Base-by-base conservation (phyloP, 2,329 filamentous ascomycete species). In the Pseudogymnoascus verrucosus region DNA sequence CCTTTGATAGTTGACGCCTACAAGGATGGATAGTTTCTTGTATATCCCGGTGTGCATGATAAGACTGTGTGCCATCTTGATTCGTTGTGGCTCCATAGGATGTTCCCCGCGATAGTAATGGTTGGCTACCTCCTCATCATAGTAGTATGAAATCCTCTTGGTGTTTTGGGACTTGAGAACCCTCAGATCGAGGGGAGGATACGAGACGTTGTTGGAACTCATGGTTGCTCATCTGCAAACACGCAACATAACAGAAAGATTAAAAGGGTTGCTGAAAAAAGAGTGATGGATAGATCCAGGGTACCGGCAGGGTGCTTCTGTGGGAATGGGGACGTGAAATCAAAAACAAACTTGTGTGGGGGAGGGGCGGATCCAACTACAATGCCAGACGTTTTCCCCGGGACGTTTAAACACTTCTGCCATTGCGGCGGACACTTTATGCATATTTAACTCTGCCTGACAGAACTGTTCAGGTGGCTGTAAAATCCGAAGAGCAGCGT, bases 81-180 rank as follows among this genome's bases (percentile, higher is more conserved):
- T 88, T 19, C 95, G 89, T 84, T 96, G 96, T 67, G 95, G 95
- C 77, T 99, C 99, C 95, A 99, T 99, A 44, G 95, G 95, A 79
- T 99, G 95, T n/a, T 91, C 92, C 66, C 91, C 92, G 64, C 96
- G 91, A 74, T 98, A 98, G 74, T 93, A 93, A 80, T 97, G 97
- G 77, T 98, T 98, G 68, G 93, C 93, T 73, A 98, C 95, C 78
- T 98, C 93, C 2, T 91, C 96, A 74, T 98, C 93, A 82, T 98
- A 98, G 77, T 98, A 98, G 79, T 98, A 98, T 63, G 93, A 93
- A 64, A 98, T 91, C 74, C 93, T 91, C 78, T 95, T 96, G 28
- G n/a, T 57, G 16, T 34, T 57, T 57, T 57, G 51, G 5, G 51
- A 11, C 16, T 57, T 57, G n/a, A 57, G 51, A 36, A 57, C 11